These are phyloP conservation scores for Thelonectria olida DNA, from an alignment of 2,329 filamentous ascomycete genomes.

Conservation along the genomic window DNA sequence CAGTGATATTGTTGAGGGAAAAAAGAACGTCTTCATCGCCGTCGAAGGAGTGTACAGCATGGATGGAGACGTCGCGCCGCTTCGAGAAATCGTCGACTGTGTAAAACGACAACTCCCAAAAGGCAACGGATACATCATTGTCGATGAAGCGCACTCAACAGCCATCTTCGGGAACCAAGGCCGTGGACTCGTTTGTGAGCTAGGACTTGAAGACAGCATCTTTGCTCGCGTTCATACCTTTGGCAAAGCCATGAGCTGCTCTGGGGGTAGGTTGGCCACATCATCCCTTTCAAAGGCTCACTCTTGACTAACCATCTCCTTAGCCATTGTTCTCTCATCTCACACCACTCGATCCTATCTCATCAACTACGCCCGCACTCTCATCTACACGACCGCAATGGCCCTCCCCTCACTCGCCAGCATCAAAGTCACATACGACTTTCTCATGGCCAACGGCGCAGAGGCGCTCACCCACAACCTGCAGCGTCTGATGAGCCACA, in stretches of 20 bases:
- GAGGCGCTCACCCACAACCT: slow-evolving; percentile 46
- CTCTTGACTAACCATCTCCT: not conserved
- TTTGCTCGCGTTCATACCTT: slow-evolving; percentile 72
- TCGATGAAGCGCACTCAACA: slow-evolving; percentile 75
- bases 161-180: slow-evolving; percentile 67
- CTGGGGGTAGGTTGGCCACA: slow-evolving; percentile 67
- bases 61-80: slow-evolving; percentile 78
- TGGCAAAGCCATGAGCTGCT: slow-evolving; percentile 73
- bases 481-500: slow-evolving; percentile 45
- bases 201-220: slow-evolving; percentile 64
- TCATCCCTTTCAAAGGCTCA: not conserved
- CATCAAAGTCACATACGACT: slow-evolving; percentile 66
- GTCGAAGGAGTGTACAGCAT: slow-evolving; percentile 82
- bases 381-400: slow-evolving; percentile 80
- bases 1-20: slow-evolving; percentile 45
- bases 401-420: slow-evolving; percentile 68
- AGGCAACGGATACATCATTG: slow-evolving; percentile 69
- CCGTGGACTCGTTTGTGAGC: slow-evolving; percentile 64
- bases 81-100: slow-evolving; percentile 66
- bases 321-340: slow-evolving; percentile 69
- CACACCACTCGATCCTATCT: slow-evolving; percentile 68
- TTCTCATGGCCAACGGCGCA: slow-evolving; percentile 61
- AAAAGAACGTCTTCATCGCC: slow-evolving; percentile 70
- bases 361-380: slow-evolving; percentile 78
- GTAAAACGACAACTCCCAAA: slow-evolving; percentile 64